Percentiles rank a stretch among this genome's conserved stretches.
Conservation (phyloP, 768 basidiomycete species). For the Panellus pusillus region DNA sequence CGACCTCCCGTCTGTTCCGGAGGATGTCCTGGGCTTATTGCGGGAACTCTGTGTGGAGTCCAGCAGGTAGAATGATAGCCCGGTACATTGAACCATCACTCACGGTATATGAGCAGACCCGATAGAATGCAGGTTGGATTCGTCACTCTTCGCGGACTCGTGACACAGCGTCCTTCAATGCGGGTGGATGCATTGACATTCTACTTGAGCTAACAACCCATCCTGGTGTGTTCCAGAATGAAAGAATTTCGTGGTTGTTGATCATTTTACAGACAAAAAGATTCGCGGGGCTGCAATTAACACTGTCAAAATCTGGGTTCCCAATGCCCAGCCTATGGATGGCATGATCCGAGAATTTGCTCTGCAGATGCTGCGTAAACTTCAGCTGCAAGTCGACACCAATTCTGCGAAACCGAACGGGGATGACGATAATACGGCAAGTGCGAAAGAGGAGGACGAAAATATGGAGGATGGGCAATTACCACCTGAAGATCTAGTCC, state of each 20-base stretch:
- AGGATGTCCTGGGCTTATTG: constrained; percentile 71
- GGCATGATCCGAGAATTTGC: constrained; percentile 82
- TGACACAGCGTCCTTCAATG: constrained; percentile 81
- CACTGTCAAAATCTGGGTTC: constrained; percentile 94
- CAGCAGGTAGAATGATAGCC: constrained; percentile 55
- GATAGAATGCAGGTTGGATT: constrained; percentile 85
- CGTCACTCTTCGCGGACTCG: constrained; percentile 88
- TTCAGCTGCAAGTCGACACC: constrained; percentile 47
- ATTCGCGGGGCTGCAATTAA: constrained; percentile 93
- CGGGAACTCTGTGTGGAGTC: constrained; percentile 81
- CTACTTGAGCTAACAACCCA: constrained; percentile 93
- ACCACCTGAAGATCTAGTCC: constrained; percentile 68
- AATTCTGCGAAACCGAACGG: constrained; percentile 25
- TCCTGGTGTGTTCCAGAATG: constrained; percentile 51
- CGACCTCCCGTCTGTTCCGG: constrained; percentile 83
- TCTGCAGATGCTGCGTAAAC: constrained; percentile 76
- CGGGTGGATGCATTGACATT: constrained; percentile 81
- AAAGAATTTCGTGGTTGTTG: background rate
- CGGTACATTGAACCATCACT: background rate
- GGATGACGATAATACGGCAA: constrained; percentile 11
- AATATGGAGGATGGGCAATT: constrained; percentile 76
- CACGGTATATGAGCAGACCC: constrained; percentile 23
- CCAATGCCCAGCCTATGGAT: constrained; percentile 81
- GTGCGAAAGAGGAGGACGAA: constrained; percentile 48
- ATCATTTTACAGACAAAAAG: constrained; percentile 60